These are phyloP conservation scores for Starmerella geochares DNA, from an alignment of 805 yeast species.

Conservation along the genomic window DNA sequence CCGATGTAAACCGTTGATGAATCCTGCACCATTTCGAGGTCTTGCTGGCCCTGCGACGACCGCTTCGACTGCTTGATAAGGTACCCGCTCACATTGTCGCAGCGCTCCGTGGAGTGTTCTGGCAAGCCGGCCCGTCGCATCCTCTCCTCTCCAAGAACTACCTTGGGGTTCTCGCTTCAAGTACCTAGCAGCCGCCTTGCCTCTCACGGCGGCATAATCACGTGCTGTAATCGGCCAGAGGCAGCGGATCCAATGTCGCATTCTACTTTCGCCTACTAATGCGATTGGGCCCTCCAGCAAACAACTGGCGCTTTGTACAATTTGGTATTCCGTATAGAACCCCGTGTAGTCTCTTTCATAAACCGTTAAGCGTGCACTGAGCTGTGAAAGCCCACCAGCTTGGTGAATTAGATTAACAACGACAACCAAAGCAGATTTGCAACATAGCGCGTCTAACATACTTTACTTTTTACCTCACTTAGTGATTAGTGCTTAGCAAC, in stretches of 20 bases:
- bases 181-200: not conserved
- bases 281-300: too few relatives aligned
- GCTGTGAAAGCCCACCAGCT: too few relatives aligned
- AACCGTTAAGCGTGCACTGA: too few relatives aligned
- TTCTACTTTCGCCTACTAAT: too few relatives aligned
- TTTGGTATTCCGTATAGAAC: not conserved
- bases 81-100: constrained; percentile 32
- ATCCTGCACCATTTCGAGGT: constrained; percentile 52
- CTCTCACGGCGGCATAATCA: not conserved
- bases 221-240: not conserved
- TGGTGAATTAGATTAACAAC: not conserved
- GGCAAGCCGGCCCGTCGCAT: constrained; percentile 20
- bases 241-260: too few relatives aligned
- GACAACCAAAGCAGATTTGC: too few relatives aligned
- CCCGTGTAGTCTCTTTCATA: too few relatives aligned
- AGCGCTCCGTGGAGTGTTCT: constrained; percentile 32
- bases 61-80: constrained; percentile 31
- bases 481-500: constrained; percentile 61
- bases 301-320: too few relatives aligned
- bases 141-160: not conserved
- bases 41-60: constrained; percentile 36
- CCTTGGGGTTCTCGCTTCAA: too few relatives aligned
- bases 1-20: constrained; percentile 85
- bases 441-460: too few relatives aligned
- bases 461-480: too few relatives aligned